Base-by-base conservation (phyloP, 2,329 filamentous ascomycete species). In the Alternaria incomplexa region DNA sequence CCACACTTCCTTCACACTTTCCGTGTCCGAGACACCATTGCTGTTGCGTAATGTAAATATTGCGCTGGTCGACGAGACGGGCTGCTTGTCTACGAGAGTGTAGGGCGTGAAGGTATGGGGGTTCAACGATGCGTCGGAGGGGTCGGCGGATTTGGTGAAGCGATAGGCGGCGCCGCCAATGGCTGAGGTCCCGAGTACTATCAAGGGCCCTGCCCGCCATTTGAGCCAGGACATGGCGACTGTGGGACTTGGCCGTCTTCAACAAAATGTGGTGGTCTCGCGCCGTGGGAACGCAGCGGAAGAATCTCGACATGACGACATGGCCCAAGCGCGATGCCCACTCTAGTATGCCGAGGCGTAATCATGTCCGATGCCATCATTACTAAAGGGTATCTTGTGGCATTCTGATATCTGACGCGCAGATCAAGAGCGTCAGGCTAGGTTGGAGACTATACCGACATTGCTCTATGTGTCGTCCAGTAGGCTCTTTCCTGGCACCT, bases 51-150 rank as follows among this genome's bases (percentile, higher is more conserved):
- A 79, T 9, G 89, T 90, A 68, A 95, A 86, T 68, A 95, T 85
- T 71, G 91, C 88, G 60, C 87, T 89, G 0, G 89, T 89, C 1
- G 88, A 85, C 0, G 91, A 91, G 46, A 93, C 85, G 23, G 83
- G 80, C 53, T 90, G 85, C 68, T 87, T 87, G 25, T 83, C 79
- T 15, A 86, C 83, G 65, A 96, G 85, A 25, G 84, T 87, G 80
- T 91, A 94, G 4, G 87, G 86, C 36, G 85, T 85, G 79, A 93
- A 93, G 23, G 82, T 85, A 59, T 83, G 81, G 13, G 82, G 78
- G 80, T 91, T 89, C 62, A 93, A 71, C 25, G 78, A 73, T 46
- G 68, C 65, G 36, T 75, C 69, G n/a, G 71, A 69, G 28, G 67
- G 54, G 26, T 67, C 65, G n/a, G 73, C 48, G 15, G 73, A 62